These are phyloP conservation scores for Fusarium sp. DNA, from an alignment of 2,329 filamentous ascomycete genomes.

Conservation along the genomic window DNA sequence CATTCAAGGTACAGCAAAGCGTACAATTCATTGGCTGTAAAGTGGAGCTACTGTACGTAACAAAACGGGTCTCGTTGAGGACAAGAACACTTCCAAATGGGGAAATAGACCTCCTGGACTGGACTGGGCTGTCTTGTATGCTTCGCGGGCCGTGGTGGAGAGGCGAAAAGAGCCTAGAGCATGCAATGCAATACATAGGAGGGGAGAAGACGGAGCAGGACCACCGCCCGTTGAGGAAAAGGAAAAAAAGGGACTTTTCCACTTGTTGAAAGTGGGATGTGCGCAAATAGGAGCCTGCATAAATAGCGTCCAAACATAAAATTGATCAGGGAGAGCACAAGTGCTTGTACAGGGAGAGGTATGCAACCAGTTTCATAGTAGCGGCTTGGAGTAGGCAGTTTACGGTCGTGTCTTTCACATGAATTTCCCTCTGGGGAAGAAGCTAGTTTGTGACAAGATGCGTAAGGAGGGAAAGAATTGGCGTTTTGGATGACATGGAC, in stretches of 20 bases:
- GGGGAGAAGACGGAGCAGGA: not conserved
- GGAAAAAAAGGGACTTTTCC: not conserved
- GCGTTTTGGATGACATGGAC: not conserved
- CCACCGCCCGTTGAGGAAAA: slow-evolving; percentile 25
- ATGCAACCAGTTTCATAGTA: slow-evolving; percentile 24
- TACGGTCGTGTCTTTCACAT: not conserved
- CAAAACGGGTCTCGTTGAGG: not conserved
- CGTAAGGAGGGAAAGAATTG: not conserved
- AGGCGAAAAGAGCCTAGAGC: not conserved
- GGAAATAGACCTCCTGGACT: slow-evolving; percentile 7
- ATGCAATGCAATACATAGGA: not conserved
- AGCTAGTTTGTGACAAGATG: slow-evolving; percentile 11
- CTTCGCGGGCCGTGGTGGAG: slow-evolving; percentile 37
- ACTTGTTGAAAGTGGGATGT: not conserved
- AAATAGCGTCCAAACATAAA: slow-evolving; percentile 23
- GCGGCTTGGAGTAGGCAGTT: slow-evolving; percentile 10
- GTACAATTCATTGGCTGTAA: not conserved
- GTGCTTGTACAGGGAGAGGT: slow-evolving; percentile 14
- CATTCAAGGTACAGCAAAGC: not conserved
- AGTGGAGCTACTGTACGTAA: not conserved
- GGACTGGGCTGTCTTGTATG: slow-evolving; percentile 4
- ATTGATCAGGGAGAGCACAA: slow-evolving; percentile 1
- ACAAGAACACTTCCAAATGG: slow-evolving; percentile 1
- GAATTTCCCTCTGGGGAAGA: not conserved
- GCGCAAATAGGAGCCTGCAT: slow-evolving; percentile 6